Conservation (phyloP, 495 filamentous ascomycete species). For the Paragyromitra xinjiangensis region DNA sequence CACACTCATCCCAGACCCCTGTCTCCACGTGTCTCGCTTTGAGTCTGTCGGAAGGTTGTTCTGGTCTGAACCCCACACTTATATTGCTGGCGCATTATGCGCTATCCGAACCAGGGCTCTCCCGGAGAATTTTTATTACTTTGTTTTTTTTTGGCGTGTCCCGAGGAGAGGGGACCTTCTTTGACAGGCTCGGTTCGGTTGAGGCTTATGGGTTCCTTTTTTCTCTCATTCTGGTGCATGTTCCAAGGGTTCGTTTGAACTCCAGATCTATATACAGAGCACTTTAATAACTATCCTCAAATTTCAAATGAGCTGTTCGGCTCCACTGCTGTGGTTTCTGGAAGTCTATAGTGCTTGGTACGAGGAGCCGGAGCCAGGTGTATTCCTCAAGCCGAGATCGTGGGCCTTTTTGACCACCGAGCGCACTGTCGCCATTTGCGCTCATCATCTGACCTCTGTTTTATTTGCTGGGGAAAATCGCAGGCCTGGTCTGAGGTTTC, state of each 20-base stretch:
- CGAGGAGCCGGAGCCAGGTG: constrained; percentile 4
- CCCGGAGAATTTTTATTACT: constrained; percentile 45
- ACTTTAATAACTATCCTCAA: background rate
- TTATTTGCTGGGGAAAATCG: background rate
- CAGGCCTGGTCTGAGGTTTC: background rate
- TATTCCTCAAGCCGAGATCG: background rate
- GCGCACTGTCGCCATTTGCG: constrained; percentile 3
- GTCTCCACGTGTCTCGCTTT: constrained; percentile 35
- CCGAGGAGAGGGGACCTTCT: constrained; percentile 19
- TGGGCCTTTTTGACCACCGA: constrained; percentile 9
- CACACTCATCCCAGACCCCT: constrained; percentile 15
- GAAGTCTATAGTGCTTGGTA: constrained; percentile 13
- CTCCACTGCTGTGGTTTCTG: constrained; percentile 23
- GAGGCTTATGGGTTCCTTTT: constrained; percentile 42
- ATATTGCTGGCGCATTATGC: constrained; percentile 34
- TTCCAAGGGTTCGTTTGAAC: constrained; percentile 2
- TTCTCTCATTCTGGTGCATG: background rate
- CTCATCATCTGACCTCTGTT: constrained; percentile 26
- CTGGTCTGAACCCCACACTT: constrained; percentile 31
- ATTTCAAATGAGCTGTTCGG: constrained; percentile 1
- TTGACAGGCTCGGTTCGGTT: constrained; percentile 48
- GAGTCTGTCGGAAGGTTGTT: constrained; percentile 17
- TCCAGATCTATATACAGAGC: background rate
- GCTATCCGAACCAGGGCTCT: constrained; percentile 24
- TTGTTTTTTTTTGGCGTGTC: constrained; percentile 27